A percentile compares a stretch with the other conserved stretches of the same genome.
These are phyloP conservation scores for Daucus carota DNA, from an alignment of 129 eudicot genomes.

Conservation along the genomic window DNA sequence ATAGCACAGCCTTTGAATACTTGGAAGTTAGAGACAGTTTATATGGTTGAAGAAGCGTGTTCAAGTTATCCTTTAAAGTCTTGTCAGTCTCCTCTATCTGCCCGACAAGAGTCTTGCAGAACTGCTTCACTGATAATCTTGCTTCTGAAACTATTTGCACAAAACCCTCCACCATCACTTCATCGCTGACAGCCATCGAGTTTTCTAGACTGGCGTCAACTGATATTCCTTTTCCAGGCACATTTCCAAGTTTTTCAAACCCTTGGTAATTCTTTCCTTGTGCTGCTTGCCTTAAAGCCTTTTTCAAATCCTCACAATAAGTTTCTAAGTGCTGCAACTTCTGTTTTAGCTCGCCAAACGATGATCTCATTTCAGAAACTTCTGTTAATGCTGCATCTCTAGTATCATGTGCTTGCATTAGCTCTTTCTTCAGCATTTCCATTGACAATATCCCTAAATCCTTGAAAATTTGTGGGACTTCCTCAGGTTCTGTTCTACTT, in stretches of 20 bases:
- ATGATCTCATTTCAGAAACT: constrained; percentile 69
- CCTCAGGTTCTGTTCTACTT: constrained; percentile 37
- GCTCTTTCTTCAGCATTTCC: constrained; percentile 63
- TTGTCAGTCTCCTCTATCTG: constrained; percentile 61
- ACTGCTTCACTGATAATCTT: constrained; percentile 76
- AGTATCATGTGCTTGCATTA: constrained; percentile 61
- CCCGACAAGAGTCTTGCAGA: constrained; percentile 56
- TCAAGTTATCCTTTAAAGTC: constrained; percentile 39
- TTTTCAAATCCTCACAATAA: constrained; percentile 81
- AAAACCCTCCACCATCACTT: constrained; percentile 90
- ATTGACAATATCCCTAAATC: constrained; percentile 42
- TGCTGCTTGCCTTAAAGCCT: constrained; percentile 56
- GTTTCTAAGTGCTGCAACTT: constrained; percentile 66
- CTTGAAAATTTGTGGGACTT: constrained; percentile 36
- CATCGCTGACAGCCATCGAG: constrained; percentile 60
- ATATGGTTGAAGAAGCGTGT: constrained; percentile 58
- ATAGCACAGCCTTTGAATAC: constrained; percentile 51
- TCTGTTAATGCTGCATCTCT: constrained; percentile 61
- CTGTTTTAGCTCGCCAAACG: constrained; percentile 50
- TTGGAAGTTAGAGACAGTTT: constrained; percentile 56
- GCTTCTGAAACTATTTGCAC: constrained; percentile 88
- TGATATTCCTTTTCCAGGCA: constrained; percentile 29
- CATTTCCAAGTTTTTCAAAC: constrained; percentile 17
- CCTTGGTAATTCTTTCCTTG: constrained; percentile 30
- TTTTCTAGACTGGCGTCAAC: constrained; percentile 29